Conservation (phyloP, 352 stramenopile genomes). For the Phytophthora fragariae region DNA sequence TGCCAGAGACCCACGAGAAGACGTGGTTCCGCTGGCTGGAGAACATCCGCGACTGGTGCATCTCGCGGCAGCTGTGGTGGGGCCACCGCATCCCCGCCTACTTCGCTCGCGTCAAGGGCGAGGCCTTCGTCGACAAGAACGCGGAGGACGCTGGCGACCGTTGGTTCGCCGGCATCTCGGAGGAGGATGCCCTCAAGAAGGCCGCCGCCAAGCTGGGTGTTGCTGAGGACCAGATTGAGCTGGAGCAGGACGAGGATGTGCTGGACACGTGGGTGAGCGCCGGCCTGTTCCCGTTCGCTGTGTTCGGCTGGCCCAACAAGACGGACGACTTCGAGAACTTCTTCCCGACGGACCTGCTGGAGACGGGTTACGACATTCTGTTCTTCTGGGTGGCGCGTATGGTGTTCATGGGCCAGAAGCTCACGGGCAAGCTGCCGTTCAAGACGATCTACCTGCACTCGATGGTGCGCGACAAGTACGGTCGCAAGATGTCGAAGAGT, state of each 20-base stretch:
- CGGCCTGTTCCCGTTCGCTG: constrained; percentile 95
- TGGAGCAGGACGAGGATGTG: constrained; percentile 99
- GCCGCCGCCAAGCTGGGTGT: constrained; percentile 77
- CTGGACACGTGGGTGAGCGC: constrained; percentile 99
- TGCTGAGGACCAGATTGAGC: constrained; percentile 63
- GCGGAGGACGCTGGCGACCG: constrained; percentile 59
- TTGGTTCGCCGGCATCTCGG: constrained; percentile 82
- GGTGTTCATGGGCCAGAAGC: constrained; percentile 96
- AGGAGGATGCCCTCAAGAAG: constrained; percentile 92
- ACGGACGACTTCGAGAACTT: constrained; percentile 88
- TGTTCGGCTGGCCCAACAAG: constrained; percentile 85
- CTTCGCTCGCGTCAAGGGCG: constrained; percentile 93
- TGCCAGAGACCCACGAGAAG: constrained; percentile 93
- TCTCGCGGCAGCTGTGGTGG: constrained; percentile 99
- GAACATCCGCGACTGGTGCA: constrained; percentile 99
- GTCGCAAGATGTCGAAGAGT: constrained; percentile 99
- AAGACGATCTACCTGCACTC: constrained; percentile 97
- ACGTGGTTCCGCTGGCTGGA: constrained; percentile 98
- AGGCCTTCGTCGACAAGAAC: constrained; percentile 79
- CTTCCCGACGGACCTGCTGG: constrained; percentile 96
- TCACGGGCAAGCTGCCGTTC: constrained; percentile 98
- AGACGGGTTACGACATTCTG: constrained; percentile 99
- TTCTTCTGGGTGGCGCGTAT: constrained; percentile 99
- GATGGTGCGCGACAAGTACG: constrained; percentile 98
- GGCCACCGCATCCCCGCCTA: constrained; percentile 99